Percentiles rank a stretch among this genome's conserved stretches.
These are phyloP conservation scores for Schrenkiella parvula DNA, from an alignment of 345 rosid species.

Conservation along the genomic window DNA sequence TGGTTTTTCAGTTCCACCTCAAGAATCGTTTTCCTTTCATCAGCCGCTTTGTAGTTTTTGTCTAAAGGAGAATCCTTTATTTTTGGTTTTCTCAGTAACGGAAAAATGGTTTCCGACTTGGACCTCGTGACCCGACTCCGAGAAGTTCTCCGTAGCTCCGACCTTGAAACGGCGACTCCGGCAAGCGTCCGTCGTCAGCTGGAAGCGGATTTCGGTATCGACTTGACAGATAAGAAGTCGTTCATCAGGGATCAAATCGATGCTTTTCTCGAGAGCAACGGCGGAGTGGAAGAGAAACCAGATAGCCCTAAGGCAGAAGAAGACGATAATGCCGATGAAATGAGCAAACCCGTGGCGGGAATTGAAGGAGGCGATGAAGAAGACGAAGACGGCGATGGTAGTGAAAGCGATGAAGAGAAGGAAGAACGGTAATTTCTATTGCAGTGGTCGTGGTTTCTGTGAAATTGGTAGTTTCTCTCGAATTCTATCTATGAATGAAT, in stretches of 20 bases:
- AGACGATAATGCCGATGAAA: conserved; percentile 29
- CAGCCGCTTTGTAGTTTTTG: conserved; percentile 8
- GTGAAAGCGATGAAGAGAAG: conserved; percentile 27
- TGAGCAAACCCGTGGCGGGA: conserved; percentile 26
- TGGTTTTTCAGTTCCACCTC: background rate
- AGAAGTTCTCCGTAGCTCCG: conserved; percentile 59
- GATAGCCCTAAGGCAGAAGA: conserved; percentile 25
- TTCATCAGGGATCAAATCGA: conserved; percentile 77
- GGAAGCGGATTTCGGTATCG: conserved; percentile 56
- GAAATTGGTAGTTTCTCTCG: conserved; percentile 6
- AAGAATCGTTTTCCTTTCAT: conserved; percentile 18
- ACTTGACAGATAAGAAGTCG: conserved; percentile 56
- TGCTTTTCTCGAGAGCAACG: conserved; percentile 46
- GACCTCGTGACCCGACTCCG: conserved; percentile 71
- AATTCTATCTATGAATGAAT: background rate
- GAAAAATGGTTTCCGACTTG: conserved; percentile 59
- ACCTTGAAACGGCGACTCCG: conserved; percentile 75
- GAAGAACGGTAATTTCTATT: conserved; percentile 30
- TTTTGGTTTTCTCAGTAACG: background rate
- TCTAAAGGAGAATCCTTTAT: background rate
- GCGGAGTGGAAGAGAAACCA: conserved; percentile 22
- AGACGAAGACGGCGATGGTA: conserved; percentile 30
- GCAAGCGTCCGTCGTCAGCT: conserved; percentile 66
- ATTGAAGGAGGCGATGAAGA: conserved; percentile 26
- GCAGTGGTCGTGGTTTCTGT: background rate